Evolutionary conservation across 2,329 filamentous ascomycete species (phyloP), one percentile per base, ranked within the genome.

Genomic region (Geosmithia flava): DNA sequence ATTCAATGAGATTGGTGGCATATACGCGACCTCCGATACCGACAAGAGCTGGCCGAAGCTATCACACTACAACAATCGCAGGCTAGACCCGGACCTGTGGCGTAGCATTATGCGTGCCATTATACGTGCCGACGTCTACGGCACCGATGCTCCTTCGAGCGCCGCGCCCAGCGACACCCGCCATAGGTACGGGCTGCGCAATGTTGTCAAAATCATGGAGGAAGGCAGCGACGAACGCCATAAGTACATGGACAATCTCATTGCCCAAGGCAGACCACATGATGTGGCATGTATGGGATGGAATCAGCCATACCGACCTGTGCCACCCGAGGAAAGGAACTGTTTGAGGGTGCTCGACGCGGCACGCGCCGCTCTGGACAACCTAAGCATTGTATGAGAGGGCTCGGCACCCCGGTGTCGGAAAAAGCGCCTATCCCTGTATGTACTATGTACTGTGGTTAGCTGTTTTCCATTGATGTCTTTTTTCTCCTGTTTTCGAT

Each of bases 41-140:
- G 51, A 53, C 23, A 48, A 53, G 41, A 17, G 48, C 29, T 68
- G 68, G 54, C 52, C 55, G 7, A 47, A 54, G 3, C 33, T 58
- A 2, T 51, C 57, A 15, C 55, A 53, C n/a, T 65, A 70, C 51
- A 63, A 71, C 50, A 62, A 70, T 49, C 60, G 64, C 15, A 60
- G 66, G 42, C 68, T 81, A 61, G 65, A 72, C 27, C 76, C 78
- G 0, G 60, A 65, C 4, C 59, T 71, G 53, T 83, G 79, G 78
- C 65, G 76, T 37, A 63, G 68, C 7, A 68, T 68, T 2, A 68
- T 80, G 41, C 68, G 77, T 15, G 72, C 72, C 2, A 62, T 82
- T 49, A 61, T 82, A 17, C 71, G 70, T 50, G 54, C 75, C 13
- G 78, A 82, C 54, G 70, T 82, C 7, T 79, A 81, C 56, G 78